Conservation (phyloP, 1,139 yeast genomes). For the Yamadazyma sp. region DNA sequence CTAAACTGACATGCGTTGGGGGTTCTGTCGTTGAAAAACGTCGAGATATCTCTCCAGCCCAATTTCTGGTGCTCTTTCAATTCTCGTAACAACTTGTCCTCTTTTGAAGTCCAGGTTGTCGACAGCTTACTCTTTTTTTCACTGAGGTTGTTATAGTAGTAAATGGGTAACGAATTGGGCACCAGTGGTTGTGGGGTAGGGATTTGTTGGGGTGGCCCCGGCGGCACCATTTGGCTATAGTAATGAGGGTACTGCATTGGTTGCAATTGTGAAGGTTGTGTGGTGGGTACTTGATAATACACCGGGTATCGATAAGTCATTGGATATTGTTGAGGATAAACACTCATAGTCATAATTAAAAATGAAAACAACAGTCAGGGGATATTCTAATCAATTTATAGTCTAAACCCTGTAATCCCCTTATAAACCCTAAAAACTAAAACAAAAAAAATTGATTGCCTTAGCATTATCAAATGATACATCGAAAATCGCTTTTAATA, state of each 20-base stretch:
- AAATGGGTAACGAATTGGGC: constrained; percentile 12
- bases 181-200: constrained; percentile 2
- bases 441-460: constrained; percentile 3
- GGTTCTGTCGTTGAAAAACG: constrained; percentile 43
- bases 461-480: constrained; percentile 5
- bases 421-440: constrained; percentile 2
- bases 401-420: constrained; percentile 1
- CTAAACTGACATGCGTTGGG: constrained; percentile 51
- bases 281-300: constrained; percentile 6
- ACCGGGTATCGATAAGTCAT: constrained; percentile 12
- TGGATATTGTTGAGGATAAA: constrained; percentile 10
- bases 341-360: constrained; percentile 6
- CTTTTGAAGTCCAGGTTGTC: constrained; percentile 42
- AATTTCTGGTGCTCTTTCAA: constrained; percentile 42
- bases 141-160: constrained; percentile 14
- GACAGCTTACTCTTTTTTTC: constrained; percentile 29
- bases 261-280: constrained; percentile 6
- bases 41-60: constrained; percentile 48
- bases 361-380: background rate
- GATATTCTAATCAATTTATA: constrained; percentile 3
- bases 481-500: constrained; percentile 2
- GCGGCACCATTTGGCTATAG: constrained; percentile 4
- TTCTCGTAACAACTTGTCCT: constrained; percentile 37
- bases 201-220: background rate
- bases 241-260: constrained; percentile 3